Evolutionary conservation across 495 filamentous ascomycete genomes (phyloP).

Genomic region (Neurospora sp.): DNA sequence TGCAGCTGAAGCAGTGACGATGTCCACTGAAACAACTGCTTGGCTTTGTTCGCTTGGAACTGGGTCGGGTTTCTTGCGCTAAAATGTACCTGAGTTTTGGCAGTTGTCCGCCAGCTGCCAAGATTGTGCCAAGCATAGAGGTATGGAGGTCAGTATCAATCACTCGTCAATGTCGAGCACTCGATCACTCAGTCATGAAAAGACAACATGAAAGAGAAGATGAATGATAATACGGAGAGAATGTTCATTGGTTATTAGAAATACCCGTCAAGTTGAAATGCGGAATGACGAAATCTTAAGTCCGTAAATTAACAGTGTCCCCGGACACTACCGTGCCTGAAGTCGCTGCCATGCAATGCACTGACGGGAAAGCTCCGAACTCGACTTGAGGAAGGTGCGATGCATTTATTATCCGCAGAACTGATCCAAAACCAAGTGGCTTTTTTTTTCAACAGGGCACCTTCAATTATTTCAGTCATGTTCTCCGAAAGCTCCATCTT

Average conservation of each 20-base stretch:
- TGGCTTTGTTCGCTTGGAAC: neutral
- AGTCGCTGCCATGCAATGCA: neutral
- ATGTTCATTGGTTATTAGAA: too few species aligned
- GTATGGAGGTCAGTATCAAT: neutral
- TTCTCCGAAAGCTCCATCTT: neutral
- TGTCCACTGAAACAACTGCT: neutral
- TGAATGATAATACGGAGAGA: neutral
- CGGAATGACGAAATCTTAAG: neutral
- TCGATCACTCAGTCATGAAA: neutral
- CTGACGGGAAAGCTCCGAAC: neutral
- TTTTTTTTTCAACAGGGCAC: neutral
- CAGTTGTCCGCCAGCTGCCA: neutral
- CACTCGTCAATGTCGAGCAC: neutral
- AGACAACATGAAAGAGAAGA: neutral
- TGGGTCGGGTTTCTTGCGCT: neutral
- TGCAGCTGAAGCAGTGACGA: neutral
- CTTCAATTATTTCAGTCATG: neutral
- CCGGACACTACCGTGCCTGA: neutral
- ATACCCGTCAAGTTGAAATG: neutral
- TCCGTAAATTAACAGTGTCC: neutral
- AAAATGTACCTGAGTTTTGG: neutral
- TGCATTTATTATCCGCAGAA: neutral
- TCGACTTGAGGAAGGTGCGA: neutral
- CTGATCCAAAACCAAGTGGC: neutral
- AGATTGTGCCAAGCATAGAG: neutral